Evolutionary conservation across 2,329 filamentous ascomycete genomes (phyloP).

Genomic region (Penicillium sp.): DNA sequence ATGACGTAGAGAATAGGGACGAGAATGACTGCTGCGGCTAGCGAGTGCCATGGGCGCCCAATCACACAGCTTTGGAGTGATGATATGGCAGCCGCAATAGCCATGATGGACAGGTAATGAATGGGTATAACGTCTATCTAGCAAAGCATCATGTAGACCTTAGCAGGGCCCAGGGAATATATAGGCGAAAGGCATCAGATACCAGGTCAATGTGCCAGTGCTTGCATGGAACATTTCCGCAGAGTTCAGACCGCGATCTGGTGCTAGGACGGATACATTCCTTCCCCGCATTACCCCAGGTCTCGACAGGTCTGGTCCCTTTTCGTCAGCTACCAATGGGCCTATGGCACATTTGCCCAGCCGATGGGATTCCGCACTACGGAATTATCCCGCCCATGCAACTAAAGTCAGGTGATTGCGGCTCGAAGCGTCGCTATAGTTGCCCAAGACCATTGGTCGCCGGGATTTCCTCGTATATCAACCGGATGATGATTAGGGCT

Average conservation of each 20-base stretch:
- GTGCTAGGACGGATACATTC: neutral
- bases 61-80: conserved; percentile 21
- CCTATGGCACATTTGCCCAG: neutral
- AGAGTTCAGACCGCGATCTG: neutral
- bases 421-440: too few relatives aligned
- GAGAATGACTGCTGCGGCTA: conserved; percentile 20
- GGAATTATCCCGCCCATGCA: conserved; percentile 11
- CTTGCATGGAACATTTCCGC: conserved; percentile 20
- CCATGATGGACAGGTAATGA: conserved; percentile 21
- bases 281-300: conserved; percentile 15
- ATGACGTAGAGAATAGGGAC: conserved; percentile 47
- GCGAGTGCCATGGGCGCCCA: conserved; percentile 22
- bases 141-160: neutral
- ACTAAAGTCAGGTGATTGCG: too few relatives aligned
- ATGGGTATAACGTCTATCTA: neutral
- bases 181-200: neutral
- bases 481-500: too few relatives aligned
- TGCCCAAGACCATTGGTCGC: too few relatives aligned
- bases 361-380: conserved; percentile 10
- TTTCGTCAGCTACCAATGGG: too few relatives aligned
- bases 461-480: too few relatives aligned
- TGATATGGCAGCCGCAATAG: conserved; percentile 24
- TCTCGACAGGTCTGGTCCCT: conserved; percentile 1
- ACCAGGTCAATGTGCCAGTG: neutral
- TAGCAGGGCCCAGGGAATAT: neutral